phyloP scores from a whole-genome alignment of 1,284 basidiomycete species.

The Tausonia pullulans region DNA sequence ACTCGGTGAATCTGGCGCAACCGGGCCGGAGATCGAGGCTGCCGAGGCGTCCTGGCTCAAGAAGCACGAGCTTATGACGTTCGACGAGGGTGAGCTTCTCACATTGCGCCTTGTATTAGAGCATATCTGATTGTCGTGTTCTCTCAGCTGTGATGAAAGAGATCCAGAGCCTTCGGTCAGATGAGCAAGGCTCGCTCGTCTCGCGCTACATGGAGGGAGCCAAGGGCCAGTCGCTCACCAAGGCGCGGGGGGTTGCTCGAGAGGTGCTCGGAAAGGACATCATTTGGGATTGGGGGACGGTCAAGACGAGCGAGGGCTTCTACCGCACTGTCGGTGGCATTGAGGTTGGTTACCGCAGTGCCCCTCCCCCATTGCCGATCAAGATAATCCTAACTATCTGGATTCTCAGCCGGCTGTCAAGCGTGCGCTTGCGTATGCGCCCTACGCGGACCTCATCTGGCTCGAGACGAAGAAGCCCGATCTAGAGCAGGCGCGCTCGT shows the following conservation, averaged over 20 bases:
- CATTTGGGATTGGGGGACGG: conserved; percentile 73
- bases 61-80: conserved; percentile 1
- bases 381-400: not conserved
- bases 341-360: conserved; percentile 14
- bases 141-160: not conserved
- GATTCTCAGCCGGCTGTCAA: conserved; percentile 4
- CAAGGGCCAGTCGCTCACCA: conserved; percentile 56
- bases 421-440: conserved; percentile 14
- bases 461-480: conserved; percentile 81
- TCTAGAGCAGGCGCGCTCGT: conserved; percentile 63
- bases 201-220: conserved; percentile 50
- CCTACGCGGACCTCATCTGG: conserved; percentile 33
- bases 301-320: conserved; percentile 81
- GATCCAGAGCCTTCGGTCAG: not conserved
- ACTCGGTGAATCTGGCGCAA: conserved; percentile 56
- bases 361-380: too few species aligned
- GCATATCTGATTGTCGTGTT: not conserved
- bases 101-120: not conserved
- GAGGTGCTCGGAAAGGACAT: conserved; percentile 57
- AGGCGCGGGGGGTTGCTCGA: conserved; percentile 58
- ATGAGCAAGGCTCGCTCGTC: conserved; percentile 46
- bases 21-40: conserved; percentile 54
- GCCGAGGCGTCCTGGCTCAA: conserved; percentile 68
- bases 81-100: conserved; percentile 3
- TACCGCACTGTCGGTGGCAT: conserved; percentile 50